Conservation (phyloP, 495 filamentous ascomycete species). For the Astrothelium macrocarpum region DNA sequence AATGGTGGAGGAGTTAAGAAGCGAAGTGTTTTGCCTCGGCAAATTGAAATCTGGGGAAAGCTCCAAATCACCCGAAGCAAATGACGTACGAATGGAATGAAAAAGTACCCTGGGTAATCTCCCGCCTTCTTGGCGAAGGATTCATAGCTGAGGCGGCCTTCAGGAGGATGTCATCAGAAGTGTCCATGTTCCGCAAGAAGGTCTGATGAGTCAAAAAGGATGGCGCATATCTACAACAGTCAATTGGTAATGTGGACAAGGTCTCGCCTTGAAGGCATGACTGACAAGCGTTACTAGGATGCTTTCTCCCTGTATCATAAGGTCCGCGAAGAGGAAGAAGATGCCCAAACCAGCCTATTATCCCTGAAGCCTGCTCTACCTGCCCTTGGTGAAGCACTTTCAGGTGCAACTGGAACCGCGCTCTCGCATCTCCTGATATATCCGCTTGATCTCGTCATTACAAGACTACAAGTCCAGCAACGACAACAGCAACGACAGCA, state of each 20-base stretch:
- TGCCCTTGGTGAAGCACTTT: constrained; percentile 76
- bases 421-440: constrained; percentile 68
- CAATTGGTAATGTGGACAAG: constrained; percentile 6
- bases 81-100: no score
- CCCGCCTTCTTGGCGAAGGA: no score
- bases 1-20: not conserved
- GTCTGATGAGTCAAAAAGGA: not conserved
- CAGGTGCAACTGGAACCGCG: constrained; percentile 68
- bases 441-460: constrained; percentile 77
- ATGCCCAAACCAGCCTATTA: not conserved
- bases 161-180: not conserved
- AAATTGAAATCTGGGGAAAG: not conserved
- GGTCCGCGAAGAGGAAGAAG: constrained; percentile 19
- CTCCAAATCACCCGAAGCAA: not conserved
- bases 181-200: not conserved
- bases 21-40: not conserved
- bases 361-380: constrained; percentile 47
- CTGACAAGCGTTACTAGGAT: constrained; percentile 25
- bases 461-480: constrained; percentile 79
- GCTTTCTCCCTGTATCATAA: constrained; percentile 32
- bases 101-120: no score
- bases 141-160: no score
- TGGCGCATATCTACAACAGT: constrained; percentile 3
- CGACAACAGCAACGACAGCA: constrained; percentile 43
- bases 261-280: not conserved